Percentiles rank a stretch among this genome's conserved stretches.
Conservation (phyloP, 2,329 filamentous ascomycete genomes). For the Mycosphaerella sp. region DNA sequence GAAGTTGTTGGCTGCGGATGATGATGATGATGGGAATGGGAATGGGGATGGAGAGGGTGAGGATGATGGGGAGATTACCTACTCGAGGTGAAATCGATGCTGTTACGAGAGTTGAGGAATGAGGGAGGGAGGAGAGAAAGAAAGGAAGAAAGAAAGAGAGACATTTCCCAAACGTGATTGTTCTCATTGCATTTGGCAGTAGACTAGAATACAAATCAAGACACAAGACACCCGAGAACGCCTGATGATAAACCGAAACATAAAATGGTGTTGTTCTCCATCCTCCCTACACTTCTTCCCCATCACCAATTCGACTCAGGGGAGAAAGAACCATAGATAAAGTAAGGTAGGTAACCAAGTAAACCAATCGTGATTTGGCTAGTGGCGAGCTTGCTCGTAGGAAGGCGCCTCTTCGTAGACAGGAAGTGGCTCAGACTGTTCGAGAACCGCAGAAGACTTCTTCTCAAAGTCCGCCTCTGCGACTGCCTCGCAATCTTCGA, state of each 20-base stretch:
- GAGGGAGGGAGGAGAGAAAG: too few species aligned
- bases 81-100: background rate
- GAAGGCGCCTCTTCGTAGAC: conserved; percentile 34
- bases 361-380: conserved; percentile 7
- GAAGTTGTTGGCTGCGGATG: conserved; percentile 42
- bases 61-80: conserved; percentile 5
- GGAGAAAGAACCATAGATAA: background rate
- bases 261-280: too few species aligned
- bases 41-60: conserved; percentile 24
- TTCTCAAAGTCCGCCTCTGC: conserved; percentile 20
- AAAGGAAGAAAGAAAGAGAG: too few species aligned
- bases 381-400: conserved; percentile 25
- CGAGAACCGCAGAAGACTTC: conserved; percentile 6
- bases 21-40: conserved; percentile 5
- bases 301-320: background rate
- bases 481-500: conserved; percentile 13
- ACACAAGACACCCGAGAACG: background rate
- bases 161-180: background rate
- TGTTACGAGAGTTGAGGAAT: too few species aligned
- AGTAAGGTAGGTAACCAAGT: background rate
- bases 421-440: conserved; percentile 26
- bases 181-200: conserved; percentile 1
- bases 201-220: background rate
- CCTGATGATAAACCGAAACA: too few species aligned
- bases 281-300: background rate